Conservation (phyloP, 1,139 yeast genomes). For the Candida freyschussii region DNA sequence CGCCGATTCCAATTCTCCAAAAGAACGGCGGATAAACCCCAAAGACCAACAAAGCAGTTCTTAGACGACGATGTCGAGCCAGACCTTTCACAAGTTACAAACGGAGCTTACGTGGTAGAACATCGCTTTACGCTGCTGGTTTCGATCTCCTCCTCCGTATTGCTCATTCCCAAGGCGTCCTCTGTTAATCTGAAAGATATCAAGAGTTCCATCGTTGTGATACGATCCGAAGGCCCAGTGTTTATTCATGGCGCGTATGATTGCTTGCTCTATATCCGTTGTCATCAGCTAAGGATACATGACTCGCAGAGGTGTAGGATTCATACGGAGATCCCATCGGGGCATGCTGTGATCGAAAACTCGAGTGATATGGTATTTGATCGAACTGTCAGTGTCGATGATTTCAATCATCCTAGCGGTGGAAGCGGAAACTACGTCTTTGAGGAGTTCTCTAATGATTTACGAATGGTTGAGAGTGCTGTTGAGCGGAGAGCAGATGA, state of each 20-base stretch:
- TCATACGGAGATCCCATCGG: conserved; percentile 7
- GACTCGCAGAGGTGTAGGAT: conserved; percentile 4
- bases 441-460: neutral
- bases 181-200: conserved; percentile 6
- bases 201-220: conserved; percentile 2
- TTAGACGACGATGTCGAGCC: conserved; percentile 4
- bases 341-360: conserved; percentile 12
- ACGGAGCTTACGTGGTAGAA: too few species aligned
- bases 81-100: too few species aligned
- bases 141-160: too few species aligned
- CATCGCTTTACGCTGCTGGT: too few species aligned
- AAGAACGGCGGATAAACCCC: conserved; percentile 1
- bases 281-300: conserved; percentile 15
- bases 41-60: conserved; percentile 1
- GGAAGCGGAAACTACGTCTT: conserved; percentile 5
- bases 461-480: neutral
- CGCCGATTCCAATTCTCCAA: conserved; percentile 9
- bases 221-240: conserved; percentile 10
- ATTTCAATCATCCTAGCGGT: conserved; percentile 15
- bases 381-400: conserved; percentile 10
- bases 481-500: neutral
- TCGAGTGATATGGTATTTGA: conserved; percentile 8
- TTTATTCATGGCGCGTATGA: conserved; percentile 6
- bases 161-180: conserved; percentile 1
- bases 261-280: conserved; percentile 6